Evolutionary conservation across 441 rosid species (phyloP), one percentile per base, ranked within the genome.

Genomic region (Metrosideros polymorpha): DNA sequence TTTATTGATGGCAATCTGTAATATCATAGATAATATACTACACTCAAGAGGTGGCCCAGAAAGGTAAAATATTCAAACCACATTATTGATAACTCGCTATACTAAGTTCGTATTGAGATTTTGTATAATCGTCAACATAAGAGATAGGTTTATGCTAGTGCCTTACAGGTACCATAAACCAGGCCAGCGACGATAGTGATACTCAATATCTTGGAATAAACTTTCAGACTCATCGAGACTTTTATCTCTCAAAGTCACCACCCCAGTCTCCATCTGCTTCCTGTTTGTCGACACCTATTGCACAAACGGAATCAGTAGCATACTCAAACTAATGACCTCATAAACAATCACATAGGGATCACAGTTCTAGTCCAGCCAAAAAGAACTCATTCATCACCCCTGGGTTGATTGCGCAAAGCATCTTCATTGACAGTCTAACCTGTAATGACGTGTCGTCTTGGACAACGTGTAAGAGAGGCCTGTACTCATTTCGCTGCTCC

Each of bases 401-500:
- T 4, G 49, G 18, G 82, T 27, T 84, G 35, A n/a, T 27, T 75
- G 57, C 53, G 55, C n/a, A 54, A 55, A 49, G 30, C 82, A 45
- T 45, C 29, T 12, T 25, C 42, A 51, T 39, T 13, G 66, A 85
- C 39, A 87, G 84, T 83, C 85, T 88, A 63, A 96, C 99, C 97
- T 89, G 95, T 19, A 92, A 90, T 61, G 89, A 82, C 87, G 84
- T 89, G 71, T 95, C 97, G 84, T 94, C 98, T 92, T 92, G 93
- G 17, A 83, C 86, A 24, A 89, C 77, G 77, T 90, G 93, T 54
- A 89, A 89, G 32, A 90, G 87, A 86, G 94, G 89, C 87, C 89
- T 90, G 75, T 89, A 89, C 79, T 94, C 98, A 75, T 95, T 96
- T 4, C 93, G 93, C 87, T 93, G 97, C 93, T 96, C 98, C 92